These are phyloP conservation scores for Lathyrus aphaca DNA, from an alignment of 306 rosid species.

Conservation along the genomic window DNA sequence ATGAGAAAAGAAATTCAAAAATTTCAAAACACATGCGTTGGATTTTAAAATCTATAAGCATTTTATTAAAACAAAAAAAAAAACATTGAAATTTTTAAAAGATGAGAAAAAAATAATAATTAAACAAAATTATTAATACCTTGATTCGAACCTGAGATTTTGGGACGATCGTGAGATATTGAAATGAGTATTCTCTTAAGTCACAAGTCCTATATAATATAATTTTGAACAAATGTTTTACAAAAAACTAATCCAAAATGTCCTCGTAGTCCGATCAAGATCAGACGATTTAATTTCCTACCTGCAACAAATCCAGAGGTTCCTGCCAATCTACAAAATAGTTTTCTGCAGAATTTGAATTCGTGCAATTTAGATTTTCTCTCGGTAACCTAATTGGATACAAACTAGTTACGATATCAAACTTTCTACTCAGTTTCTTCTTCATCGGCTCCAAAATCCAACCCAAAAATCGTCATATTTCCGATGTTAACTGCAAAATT, in stretches of 20 bases:
- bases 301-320: not conserved
- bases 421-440: constrained; percentile 36
- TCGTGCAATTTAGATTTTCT: constrained; percentile 8
- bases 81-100: too few species aligned
- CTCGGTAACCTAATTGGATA: constrained; percentile 11
- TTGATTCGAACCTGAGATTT: too few species aligned
- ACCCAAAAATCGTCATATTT: constrained; percentile 74
- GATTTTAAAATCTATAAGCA: too few species aligned
- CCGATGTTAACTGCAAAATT: constrained; percentile 78
- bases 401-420: constrained; percentile 21
- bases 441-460: constrained; percentile 64
- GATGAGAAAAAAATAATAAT: too few species aligned
- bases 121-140: too few species aligned
- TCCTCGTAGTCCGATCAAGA: not conserved
- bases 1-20: too few species aligned
- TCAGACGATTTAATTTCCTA: not conserved
- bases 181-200: too few species aligned
- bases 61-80: too few species aligned
- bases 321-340: constrained; percentile 8
- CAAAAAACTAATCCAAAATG: not conserved
- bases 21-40: too few species aligned
- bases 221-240: not conserved
- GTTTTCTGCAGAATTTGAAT: constrained; percentile 28
- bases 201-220: too few species aligned
- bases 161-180: too few species aligned